Conservation (phyloP, 2,329 filamentous ascomycete genomes). For the Phialocephala subalpina region DNA sequence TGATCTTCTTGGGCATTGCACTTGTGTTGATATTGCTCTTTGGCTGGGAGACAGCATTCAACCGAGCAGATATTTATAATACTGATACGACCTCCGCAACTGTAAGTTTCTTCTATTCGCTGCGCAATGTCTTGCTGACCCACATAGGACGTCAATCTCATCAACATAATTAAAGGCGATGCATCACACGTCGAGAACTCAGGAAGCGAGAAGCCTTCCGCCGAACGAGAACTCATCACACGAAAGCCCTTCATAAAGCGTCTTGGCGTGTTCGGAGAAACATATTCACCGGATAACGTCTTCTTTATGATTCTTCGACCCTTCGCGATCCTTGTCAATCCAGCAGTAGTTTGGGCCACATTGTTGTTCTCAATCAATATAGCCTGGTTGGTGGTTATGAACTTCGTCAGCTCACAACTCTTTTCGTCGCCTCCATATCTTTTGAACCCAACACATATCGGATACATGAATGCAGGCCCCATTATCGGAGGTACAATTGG, state of each 20-base stretch:
- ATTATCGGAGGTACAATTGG: slow-evolving; percentile 32
- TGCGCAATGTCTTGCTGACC: too few relatives aligned
- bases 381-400: slow-evolving; percentile 56
- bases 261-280: slow-evolving; percentile 9
- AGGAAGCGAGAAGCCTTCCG: too few relatives aligned
- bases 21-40: slow-evolving; percentile 52
- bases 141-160: too few relatives aligned
- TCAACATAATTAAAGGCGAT: too few relatives aligned
- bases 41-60: slow-evolving; percentile 59
- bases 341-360: slow-evolving; percentile 42
- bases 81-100: slow-evolving; percentile 15
- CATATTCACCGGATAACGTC: slow-evolving; percentile 45
- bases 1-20: slow-evolving; percentile 45
- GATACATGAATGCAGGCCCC: slow-evolving; percentile 18
- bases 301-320: slow-evolving; percentile 50
- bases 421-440: slow-evolving; percentile 25
- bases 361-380: slow-evolving; percentile 54
- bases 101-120: slow-evolving; percentile 4
- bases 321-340: slow-evolving; percentile 53
- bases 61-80: slow-evolving; percentile 37
- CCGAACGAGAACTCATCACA: too few relatives aligned
- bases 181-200: too few relatives aligned
- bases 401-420: slow-evolving; percentile 11
- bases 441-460: slow-evolving; percentile 10
- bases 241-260: too few relatives aligned